phyloP scores from a whole-genome alignment of 2,329 filamentous ascomycete species.

The Teratosphaeria destructans region DNA sequence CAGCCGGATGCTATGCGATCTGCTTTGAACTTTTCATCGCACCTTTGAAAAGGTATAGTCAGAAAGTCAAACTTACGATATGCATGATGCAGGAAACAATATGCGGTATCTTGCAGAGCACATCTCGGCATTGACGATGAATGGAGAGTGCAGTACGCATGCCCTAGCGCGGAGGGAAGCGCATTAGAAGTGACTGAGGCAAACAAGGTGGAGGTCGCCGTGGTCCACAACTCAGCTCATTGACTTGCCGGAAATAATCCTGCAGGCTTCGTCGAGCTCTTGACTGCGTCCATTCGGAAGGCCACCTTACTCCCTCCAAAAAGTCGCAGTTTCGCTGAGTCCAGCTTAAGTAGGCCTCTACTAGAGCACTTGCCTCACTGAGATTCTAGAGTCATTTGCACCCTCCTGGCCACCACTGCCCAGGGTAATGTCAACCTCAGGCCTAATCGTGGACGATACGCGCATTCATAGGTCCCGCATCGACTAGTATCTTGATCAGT shows the following conservation, averaged over 20 bases:
- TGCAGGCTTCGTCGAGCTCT: slow-evolving; percentile 21
- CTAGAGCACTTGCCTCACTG: too few species aligned
- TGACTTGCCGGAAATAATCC: slow-evolving; percentile 3
- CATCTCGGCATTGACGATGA: slow-evolving; percentile 20
- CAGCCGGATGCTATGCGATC: slow-evolving; percentile 24
- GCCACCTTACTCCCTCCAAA: background rate
- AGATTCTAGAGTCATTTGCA: too few species aligned
- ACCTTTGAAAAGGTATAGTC: slow-evolving; percentile 17
- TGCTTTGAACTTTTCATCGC: slow-evolving; percentile 21
- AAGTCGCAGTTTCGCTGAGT: too few species aligned
- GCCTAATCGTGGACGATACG: too few species aligned
- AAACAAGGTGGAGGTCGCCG: slow-evolving; percentile 8
- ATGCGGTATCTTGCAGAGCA: slow-evolving; percentile 9
- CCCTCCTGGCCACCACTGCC: too few species aligned
- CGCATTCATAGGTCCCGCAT: too few species aligned
- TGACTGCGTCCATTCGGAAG: slow-evolving; percentile 15
- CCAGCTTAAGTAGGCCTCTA: too few species aligned
- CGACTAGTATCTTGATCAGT: too few species aligned
- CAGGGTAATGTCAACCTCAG: too few species aligned
- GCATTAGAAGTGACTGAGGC: slow-evolving; percentile 8
- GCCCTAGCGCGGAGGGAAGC: slow-evolving; percentile 15
- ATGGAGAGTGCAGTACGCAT: slow-evolving; percentile 16
- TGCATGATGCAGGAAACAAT: slow-evolving; percentile 20
- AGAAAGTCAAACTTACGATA: background rate
- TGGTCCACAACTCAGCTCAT: too few species aligned